Evolutionary conservation across 257 asterid genomes (phyloP).

Genomic region (Verbascum thapsus): DNA sequence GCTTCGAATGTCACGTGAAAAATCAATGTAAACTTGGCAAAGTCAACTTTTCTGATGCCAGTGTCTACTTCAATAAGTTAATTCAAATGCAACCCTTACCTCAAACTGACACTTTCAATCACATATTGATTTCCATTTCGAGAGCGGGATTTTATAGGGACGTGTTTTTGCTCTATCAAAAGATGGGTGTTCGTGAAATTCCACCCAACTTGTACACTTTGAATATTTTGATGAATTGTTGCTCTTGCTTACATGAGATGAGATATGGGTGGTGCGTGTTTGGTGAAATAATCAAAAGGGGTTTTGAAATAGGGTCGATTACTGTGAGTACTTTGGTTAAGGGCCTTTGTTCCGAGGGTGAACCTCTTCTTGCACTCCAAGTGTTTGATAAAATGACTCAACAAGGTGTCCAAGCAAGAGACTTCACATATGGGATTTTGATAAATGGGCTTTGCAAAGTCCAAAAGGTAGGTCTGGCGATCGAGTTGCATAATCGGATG

Average conservation of each 20-base stretch:
- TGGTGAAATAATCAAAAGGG: constrained; percentile 17
- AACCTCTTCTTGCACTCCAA: constrained; percentile 6
- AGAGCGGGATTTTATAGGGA: neutral
- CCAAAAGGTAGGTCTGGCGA: neutral
- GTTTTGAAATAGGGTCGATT: constrained; percentile 1
- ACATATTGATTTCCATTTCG: constrained; percentile 10
- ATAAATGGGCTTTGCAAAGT: constrained; percentile 14
- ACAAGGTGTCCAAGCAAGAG: constrained; percentile 8
- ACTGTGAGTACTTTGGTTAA: constrained; percentile 6
- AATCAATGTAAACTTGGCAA: constrained; percentile 7
- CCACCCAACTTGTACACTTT: constrained; percentile 1
- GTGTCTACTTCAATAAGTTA: neutral
- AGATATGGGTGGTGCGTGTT: constrained; percentile 19
- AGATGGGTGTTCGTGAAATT: constrained; percentile 8
- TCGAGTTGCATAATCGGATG: neutral
- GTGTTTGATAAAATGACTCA: constrained; percentile 15
- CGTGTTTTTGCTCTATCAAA: constrained; percentile 7
- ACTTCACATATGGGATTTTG: constrained; percentile 8
- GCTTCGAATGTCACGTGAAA: neutral
- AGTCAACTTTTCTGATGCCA: constrained; percentile 10
- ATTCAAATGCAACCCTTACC: constrained; percentile 18
- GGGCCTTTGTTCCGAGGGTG: constrained; percentile 11
- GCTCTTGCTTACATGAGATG: constrained; percentile 9
- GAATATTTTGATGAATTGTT: constrained; percentile 16
- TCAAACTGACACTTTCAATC: constrained; percentile 1